Conservation (phyloP, 2,329 filamentous ascomycete genomes). For the Periconia sp. region DNA sequence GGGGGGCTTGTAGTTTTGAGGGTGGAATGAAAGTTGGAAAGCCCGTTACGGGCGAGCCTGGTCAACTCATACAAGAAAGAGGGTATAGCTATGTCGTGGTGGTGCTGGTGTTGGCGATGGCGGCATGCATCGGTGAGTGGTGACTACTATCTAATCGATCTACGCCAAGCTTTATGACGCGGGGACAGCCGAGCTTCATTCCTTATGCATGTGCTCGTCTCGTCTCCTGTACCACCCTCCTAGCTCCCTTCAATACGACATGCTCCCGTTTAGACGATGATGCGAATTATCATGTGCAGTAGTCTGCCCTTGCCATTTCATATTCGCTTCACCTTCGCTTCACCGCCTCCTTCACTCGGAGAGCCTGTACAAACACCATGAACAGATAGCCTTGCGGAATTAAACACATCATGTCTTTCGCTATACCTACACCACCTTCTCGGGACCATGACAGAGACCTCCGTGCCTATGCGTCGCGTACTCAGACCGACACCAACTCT, state of each 20-base stretch:
- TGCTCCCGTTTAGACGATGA: background rate
- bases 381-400: slow-evolving; percentile 4
- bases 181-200: too few relatives aligned
- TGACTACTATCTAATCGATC: too few relatives aligned
- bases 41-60: background rate
- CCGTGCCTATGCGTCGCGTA: slow-evolving; percentile 26
- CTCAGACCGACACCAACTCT: slow-evolving; percentile 26
- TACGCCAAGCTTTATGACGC: too few relatives aligned
- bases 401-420: slow-evolving; percentile 21
- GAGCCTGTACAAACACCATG: slow-evolving; percentile 14
- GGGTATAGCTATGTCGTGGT: slow-evolving; percentile 8
- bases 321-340: background rate
- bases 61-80: background rate
- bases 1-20: background rate
- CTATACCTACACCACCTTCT: slow-evolving; percentile 18
- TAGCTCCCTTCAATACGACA: background rate
- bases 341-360: slow-evolving; percentile 14
- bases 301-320: slow-evolving; percentile 4
- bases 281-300: background rate
- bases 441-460: slow-evolving; percentile 31
- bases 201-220: too few relatives aligned
- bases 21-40: background rate
- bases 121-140: too few relatives aligned
- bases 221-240: too few relatives aligned
- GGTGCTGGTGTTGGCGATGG: slow-evolving; percentile 12